Percentiles rank a stretch among this genome's conserved stretches.
These are phyloP conservation scores for Aristolochia fimbriata DNA, from an alignment of 164 flowering plant genomes.

Conservation along the genomic window DNA sequence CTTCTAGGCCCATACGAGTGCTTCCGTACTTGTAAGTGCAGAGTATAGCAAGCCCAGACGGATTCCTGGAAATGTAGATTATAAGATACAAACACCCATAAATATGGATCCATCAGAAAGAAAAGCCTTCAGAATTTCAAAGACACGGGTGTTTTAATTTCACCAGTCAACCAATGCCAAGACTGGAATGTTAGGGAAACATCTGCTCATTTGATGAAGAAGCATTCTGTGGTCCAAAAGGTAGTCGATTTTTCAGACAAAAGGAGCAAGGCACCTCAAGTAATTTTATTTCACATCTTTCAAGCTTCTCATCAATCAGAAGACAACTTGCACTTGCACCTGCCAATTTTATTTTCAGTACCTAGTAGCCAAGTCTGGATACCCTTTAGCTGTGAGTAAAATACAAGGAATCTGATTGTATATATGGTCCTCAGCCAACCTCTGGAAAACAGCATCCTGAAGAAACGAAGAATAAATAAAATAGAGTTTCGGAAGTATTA, in stretches of 20 bases:
- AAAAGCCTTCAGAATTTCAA: too few relatives aligned
- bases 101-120: too few relatives aligned
- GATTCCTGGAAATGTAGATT: slow-evolving; percentile 47
- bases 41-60: slow-evolving; percentile 81
- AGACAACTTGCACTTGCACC: too few relatives aligned
- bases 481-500: slow-evolving; percentile 1
- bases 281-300: too few relatives aligned
- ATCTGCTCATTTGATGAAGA: slow-evolving; percentile 65
- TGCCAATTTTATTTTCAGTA: slow-evolving; percentile 8
- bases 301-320: too few relatives aligned
- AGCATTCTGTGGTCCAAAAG: slow-evolving; percentile 40
- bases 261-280: too few relatives aligned
- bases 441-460: slow-evolving; percentile 92
- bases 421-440: slow-evolving; percentile 76
- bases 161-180: slow-evolving; percentile 92
- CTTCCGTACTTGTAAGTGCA: slow-evolving; percentile 96
- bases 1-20: slow-evolving; percentile 94
- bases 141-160: not conserved
- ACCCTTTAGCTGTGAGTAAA: slow-evolving; percentile 93
- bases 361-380: slow-evolving; percentile 98
- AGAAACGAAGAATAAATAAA: slow-evolving; percentile 5
- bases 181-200: slow-evolving; percentile 65
- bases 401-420: slow-evolving; percentile 86
- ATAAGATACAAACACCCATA: not conserved
- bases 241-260: too few relatives aligned